These are phyloP conservation scores for Ogataea nakhonphanomensis DNA, from an alignment of 805 yeast genomes.

Conservation along the genomic window DNA sequence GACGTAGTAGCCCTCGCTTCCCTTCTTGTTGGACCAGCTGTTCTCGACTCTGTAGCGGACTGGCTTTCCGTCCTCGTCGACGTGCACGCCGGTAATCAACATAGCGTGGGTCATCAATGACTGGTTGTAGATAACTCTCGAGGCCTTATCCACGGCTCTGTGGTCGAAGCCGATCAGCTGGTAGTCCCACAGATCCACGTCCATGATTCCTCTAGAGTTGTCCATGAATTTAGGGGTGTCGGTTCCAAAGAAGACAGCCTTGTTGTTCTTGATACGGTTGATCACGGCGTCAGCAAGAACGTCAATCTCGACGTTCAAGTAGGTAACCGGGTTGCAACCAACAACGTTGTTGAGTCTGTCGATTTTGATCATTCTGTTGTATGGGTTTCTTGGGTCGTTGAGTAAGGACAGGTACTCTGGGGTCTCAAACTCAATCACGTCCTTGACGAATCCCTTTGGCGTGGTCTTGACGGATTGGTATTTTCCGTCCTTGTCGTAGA, in stretches of 20 bases:
- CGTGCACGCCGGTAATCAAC: slow-evolving; percentile 78
- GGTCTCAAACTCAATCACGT: slow-evolving; percentile 51
- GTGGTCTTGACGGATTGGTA: slow-evolving; percentile 49
- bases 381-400: slow-evolving; percentile 78
- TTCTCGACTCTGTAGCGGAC: slow-evolving; percentile 71
- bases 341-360: slow-evolving; percentile 72
- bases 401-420: slow-evolving; percentile 59
- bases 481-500: slow-evolving; percentile 60
- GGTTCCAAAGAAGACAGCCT: slow-evolving; percentile 84
- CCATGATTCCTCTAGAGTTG: slow-evolving; percentile 66
- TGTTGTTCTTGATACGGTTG: slow-evolving; percentile 63
- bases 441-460: slow-evolving; percentile 61
- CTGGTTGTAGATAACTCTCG: slow-evolving; percentile 66
- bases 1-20: slow-evolving; percentile 63
- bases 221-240: slow-evolving; percentile 81
- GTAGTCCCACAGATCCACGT: slow-evolving; percentile 65
- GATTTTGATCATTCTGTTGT: slow-evolving; percentile 60
- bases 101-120: slow-evolving; percentile 89
- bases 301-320: slow-evolving; percentile 64
- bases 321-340: slow-evolving; percentile 67
- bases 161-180: slow-evolving; percentile 49
- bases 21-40: slow-evolving; percentile 71
- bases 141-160: slow-evolving; percentile 52
- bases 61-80: slow-evolving; percentile 60
- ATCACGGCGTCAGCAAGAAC: slow-evolving; percentile 59